Conservation (phyloP, 202 grass and related monocot species). For the Setaria viridis region DNA sequence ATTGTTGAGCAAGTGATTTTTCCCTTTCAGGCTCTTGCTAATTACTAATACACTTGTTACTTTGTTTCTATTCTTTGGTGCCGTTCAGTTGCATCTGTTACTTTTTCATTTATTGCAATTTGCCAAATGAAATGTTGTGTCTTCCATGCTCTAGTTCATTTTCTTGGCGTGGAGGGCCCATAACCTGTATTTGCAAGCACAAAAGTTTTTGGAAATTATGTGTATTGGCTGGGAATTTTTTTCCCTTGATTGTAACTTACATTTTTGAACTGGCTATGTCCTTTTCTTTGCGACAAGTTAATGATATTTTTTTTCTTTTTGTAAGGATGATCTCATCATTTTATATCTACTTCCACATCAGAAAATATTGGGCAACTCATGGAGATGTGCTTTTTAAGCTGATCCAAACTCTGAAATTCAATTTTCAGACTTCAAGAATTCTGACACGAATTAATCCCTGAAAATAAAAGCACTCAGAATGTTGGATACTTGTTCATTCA, state of each 20-base stretch:
- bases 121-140: constrained; percentile 24
- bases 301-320: background rate
- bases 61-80: background rate
- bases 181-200: constrained; percentile 25
- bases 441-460: background rate
- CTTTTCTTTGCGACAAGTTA: background rate
- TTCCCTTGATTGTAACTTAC: background rate
- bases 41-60: constrained; percentile 15
- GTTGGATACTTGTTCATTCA: constrained; percentile 23
- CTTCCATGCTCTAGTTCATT: background rate
- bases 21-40: constrained; percentile 4
- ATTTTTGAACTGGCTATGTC: background rate
- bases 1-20: constrained; percentile 33
- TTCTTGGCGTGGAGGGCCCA: background rate
- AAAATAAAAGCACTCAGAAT: constrained; percentile 18
- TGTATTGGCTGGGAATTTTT: background rate
- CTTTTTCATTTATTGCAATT: constrained; percentile 10
- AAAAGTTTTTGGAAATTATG: background rate
- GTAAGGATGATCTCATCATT: background rate
- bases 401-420: background rate
- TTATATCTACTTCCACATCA: background rate
- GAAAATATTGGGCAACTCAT: background rate
- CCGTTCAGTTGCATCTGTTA: background rate
- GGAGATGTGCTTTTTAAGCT: background rate
- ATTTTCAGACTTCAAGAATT: constrained; percentile 12